These are phyloP conservation scores for Aspergillus affinis DNA, from an alignment of 495 filamentous ascomycete genomes.

Conservation along the genomic window DNA sequence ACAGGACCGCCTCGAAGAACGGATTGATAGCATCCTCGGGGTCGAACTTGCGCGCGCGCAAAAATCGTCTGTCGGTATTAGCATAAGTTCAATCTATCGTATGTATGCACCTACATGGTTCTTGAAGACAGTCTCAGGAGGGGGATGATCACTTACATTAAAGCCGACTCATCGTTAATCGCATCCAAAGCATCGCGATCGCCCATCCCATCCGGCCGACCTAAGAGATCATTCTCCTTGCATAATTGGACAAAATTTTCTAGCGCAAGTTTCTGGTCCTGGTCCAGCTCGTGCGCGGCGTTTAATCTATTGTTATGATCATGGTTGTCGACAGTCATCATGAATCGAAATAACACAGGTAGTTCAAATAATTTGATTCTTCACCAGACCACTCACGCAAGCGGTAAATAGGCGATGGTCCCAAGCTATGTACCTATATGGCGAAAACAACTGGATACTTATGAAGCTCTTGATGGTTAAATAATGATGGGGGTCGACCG, in stretches of 20 bases:
- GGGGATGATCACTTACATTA: slow-evolving; percentile 22
- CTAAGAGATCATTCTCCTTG: slow-evolving; percentile 23
- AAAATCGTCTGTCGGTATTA: slow-evolving; percentile 27
- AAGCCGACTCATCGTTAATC: slow-evolving; percentile 28
- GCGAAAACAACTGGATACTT: neutral
- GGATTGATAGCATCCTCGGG: slow-evolving; percentile 20
- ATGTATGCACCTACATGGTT: no score
- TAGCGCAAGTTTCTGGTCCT: slow-evolving; percentile 12
- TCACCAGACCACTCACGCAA: no score
- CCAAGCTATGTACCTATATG: neutral
- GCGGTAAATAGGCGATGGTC: no score
- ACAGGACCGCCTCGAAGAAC: slow-evolving; percentile 22
- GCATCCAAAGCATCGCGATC: slow-evolving; percentile 25
- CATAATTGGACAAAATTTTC: slow-evolving; percentile 22
- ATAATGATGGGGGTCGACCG: no score
- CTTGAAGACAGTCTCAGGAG: neutral
- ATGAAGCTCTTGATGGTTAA: neutral
- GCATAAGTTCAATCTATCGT: neutral
- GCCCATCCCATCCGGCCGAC: slow-evolving; percentile 18
- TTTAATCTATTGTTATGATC: neutral
- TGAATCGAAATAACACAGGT: neutral
- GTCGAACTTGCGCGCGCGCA: slow-evolving; percentile 29
- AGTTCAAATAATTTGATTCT: no score
- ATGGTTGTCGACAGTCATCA: neutral
- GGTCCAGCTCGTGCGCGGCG: neutral